Evolutionary conservation across 768 basidiomycete genomes (phyloP).

Genomic region (Crucibulum laeve): DNA sequence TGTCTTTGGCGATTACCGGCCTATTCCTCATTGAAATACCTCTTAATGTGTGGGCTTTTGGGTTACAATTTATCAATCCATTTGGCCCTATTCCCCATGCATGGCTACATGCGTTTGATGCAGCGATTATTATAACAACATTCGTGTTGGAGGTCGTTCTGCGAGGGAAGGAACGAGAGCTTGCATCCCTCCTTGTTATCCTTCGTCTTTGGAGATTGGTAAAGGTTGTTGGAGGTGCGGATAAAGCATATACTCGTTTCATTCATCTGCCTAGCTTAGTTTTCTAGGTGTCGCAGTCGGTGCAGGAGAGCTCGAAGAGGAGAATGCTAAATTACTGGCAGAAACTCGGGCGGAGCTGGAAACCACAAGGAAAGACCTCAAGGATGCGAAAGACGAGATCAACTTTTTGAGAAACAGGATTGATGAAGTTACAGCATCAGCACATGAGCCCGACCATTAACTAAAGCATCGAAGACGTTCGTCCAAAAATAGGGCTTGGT

Average conservation of each 20-base stretch:
- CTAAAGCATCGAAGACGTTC: too few species aligned
- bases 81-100: slow-evolving; percentile 50
- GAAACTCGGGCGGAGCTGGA: slow-evolving; percentile 46
- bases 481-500: too few species aligned
- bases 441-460: too few species aligned
- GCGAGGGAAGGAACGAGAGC: slow-evolving; percentile 64
- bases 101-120: slow-evolving; percentile 71
- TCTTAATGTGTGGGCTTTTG: slow-evolving; percentile 61
- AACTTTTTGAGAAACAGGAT: slow-evolving; percentile 41
- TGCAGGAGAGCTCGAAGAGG: slow-evolving; percentile 66
- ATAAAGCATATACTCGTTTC: background rate
- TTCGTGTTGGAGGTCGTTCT: slow-evolving; percentile 71
- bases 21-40: slow-evolving; percentile 80
- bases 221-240: slow-evolving; percentile 56
- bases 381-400: slow-evolving; percentile 49
- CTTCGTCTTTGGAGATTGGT: slow-evolving; percentile 80
- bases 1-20: slow-evolving; percentile 66
- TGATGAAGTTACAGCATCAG: too few species aligned
- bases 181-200: slow-evolving; percentile 65
- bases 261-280: background rate
- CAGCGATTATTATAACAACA: slow-evolving; percentile 63
- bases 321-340: slow-evolving; percentile 41
- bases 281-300: slow-evolving; percentile 67
- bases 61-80: slow-evolving; percentile 59
- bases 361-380: slow-evolving; percentile 36